Evolutionary conservation across 1,284 basidiomycete genomes (phyloP), one percentile per base, ranked within the genome.

Genomic region (Takashimella tepidaria): DNA sequence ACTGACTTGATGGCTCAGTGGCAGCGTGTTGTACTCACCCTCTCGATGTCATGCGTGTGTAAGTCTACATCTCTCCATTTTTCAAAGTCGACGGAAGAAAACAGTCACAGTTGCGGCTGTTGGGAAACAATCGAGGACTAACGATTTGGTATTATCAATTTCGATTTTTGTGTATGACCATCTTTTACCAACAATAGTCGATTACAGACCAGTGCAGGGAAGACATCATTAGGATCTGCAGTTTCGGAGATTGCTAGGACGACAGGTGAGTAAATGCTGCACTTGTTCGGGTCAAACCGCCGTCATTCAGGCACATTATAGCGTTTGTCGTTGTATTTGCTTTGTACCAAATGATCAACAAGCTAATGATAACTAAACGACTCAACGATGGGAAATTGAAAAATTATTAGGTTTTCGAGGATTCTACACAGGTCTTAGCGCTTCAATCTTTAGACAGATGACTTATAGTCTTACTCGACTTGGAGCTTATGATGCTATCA

Each of bases 41-140:
- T 25, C 75, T 92, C 46, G 89, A 92, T 73, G 79, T 91, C 52
- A 85, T 87, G 55, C 88, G 90, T 83, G 88, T 92, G 89, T 90
- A 56, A 49, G 73, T 56, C 3, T 20, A 16, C 21, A 12, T 5
- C 25, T 23, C 20, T 5, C 23, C 41, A 49, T 20, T n/a, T n/a
- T n/a, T n/a, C n/a, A n/a, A n/a, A n/a, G n/a, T n/a, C n/a, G n/a
- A n/a, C n/a, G n/a, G n/a, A n/a, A n/a, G n/a, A n/a, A n/a, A n/a
- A n/a, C n/a, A n/a, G n/a, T n/a, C n/a, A n/a, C n/a, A n/a, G n/a
- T n/a, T n/a, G n/a, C n/a, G n/a, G n/a, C n/a, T n/a, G n/a, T n/a
- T n/a, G n/a, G n/a, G n/a, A n/a, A n/a, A n/a, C n/a, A n/a, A n/a
- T n/a, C n/a, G n/a, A n/a, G n/a, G n/a, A n/a, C n/a, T n/a, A n/a